A percentile compares a stretch with the other conserved stretches of the same genome.
Evolutionary conservation across 208 protist species (phyloP).

Genomic region (Blechomonas ayalai): DNA sequence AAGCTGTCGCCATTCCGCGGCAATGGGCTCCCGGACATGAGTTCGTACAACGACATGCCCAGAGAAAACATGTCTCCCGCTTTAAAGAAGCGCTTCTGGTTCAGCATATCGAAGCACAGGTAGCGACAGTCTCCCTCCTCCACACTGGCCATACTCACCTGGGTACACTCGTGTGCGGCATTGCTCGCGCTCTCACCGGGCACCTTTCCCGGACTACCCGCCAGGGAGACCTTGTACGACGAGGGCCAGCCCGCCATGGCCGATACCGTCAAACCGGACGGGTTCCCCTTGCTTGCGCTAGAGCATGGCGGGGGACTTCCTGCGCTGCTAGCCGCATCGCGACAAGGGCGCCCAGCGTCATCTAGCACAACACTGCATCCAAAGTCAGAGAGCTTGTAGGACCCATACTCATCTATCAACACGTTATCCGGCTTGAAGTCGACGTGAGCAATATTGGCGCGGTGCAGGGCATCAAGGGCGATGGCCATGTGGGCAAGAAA

Average conservation of each 20-base stretch:
- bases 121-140: slow-evolving; percentile 91
- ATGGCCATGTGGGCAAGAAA: slow-evolving; percentile 84
- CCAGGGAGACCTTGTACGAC: too few relatives aligned
- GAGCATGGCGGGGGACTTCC: too few relatives aligned
- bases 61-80: slow-evolving; percentile 88
- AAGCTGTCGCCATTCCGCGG: slow-evolving; percentile 72
- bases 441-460: slow-evolving; percentile 78
- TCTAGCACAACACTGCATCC: slow-evolving; percentile 79
- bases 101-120: slow-evolving; percentile 88
- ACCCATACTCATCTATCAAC: slow-evolving; percentile 63
- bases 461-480: slow-evolving; percentile 81
- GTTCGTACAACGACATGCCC: slow-evolving; percentile 88
- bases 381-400: slow-evolving; percentile 90
- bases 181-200: too few relatives aligned
- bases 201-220: too few relatives aligned
- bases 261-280: too few relatives aligned
- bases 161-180: slow-evolving; percentile 17
- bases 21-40: slow-evolving; percentile 71
- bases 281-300: too few relatives aligned
- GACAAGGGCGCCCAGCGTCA: slow-evolving; percentile 40
- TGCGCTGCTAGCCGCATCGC: too few relatives aligned
- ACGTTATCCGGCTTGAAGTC: slow-evolving; percentile 94
- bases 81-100: slow-evolving; percentile 72
- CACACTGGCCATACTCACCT: slow-evolving; percentile 65
- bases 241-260: too few relatives aligned